These are phyloP conservation scores for Pogostemon cablin DNA, from an alignment of 257 asterid species.

Conservation along the genomic window DNA sequence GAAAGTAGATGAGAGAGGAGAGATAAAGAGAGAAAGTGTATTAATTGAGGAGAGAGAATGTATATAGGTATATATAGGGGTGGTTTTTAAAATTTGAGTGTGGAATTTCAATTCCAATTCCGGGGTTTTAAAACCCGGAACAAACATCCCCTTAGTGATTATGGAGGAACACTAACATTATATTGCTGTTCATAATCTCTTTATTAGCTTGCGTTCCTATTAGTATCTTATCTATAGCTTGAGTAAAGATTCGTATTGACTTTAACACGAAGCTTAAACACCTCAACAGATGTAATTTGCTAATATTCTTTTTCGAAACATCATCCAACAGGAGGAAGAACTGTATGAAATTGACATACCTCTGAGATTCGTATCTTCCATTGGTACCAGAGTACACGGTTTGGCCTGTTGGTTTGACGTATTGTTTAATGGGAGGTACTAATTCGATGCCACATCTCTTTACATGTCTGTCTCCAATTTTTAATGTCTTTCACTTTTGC, in stretches of 20 bases:
- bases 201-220: conserved; percentile 9
- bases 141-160: not conserved
- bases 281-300: not conserved
- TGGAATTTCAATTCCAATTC: too few relatives aligned
- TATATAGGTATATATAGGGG: too few relatives aligned
- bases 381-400: conserved; percentile 94
- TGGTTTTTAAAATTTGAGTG: too few relatives aligned
- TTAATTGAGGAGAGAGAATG: too few relatives aligned
- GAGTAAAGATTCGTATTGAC: not conserved
- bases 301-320: conserved; percentile 6
- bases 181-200: not conserved
- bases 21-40: too few relatives aligned
- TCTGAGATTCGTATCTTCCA: conserved; percentile 64
- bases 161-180: conserved; percentile 1
- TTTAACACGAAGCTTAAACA: conserved; percentile 6
- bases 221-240: conserved; percentile 8
- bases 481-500: conserved; percentile 19
- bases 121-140: too few relatives aligned
- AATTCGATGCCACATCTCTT: conserved; percentile 17
- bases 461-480: not conserved
- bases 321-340: conserved; percentile 80
- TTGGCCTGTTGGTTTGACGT: conserved; percentile 99
- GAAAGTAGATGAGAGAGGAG: too few relatives aligned
- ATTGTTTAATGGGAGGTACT: conserved; percentile 89
- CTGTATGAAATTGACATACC: conserved; percentile 89